Conservation (phyloP, 1,284 basidiomycete species). For the Cutaneotrichosporon daszewskae region DNA sequence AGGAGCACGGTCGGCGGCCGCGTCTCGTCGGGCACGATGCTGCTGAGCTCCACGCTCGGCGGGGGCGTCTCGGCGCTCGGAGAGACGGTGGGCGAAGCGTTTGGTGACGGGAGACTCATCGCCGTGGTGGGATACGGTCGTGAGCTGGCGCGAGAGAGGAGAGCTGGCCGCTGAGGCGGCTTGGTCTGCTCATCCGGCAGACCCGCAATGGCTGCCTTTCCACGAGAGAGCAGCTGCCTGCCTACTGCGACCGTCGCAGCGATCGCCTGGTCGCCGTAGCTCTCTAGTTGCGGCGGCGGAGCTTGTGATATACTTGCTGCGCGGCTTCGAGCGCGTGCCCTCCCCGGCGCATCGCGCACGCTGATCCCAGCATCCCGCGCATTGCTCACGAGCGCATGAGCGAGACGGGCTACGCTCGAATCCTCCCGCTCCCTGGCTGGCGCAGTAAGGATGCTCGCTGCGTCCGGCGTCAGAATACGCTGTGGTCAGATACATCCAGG, state of each 20-base stretch:
- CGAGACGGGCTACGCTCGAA: conserved; percentile 63
- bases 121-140: conserved; percentile 31
- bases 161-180: conserved; percentile 40
- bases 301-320: conserved; percentile 36
- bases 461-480: conserved; percentile 78
- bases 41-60: conserved; percentile 70
- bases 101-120: conserved; percentile 21
- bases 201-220: conserved; percentile 28
- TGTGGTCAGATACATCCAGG: conserved; percentile 5
- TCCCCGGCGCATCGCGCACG: conserved; percentile 43
- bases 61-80: conserved; percentile 24
- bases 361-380: conserved; percentile 63
- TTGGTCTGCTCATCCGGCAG: conserved; percentile 8
- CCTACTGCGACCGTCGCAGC: conserved; percentile 35
- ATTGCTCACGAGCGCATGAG: conserved; percentile 64
- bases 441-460: conserved; percentile 65
- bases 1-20: conserved; percentile 66
- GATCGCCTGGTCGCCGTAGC: conserved; percentile 29
- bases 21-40: conserved; percentile 75
- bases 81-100: conserved; percentile 6
- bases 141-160: conserved; percentile 36
- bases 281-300: background rate
- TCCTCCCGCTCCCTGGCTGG: conserved; percentile 59
- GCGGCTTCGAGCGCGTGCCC: conserved; percentile 23
- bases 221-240: conserved; percentile 30